Evolutionary conservation across 352 stramenopile genomes (phyloP), one percentile per base, ranked within the genome.

Genomic region (Globisporangium irregulare): DNA sequence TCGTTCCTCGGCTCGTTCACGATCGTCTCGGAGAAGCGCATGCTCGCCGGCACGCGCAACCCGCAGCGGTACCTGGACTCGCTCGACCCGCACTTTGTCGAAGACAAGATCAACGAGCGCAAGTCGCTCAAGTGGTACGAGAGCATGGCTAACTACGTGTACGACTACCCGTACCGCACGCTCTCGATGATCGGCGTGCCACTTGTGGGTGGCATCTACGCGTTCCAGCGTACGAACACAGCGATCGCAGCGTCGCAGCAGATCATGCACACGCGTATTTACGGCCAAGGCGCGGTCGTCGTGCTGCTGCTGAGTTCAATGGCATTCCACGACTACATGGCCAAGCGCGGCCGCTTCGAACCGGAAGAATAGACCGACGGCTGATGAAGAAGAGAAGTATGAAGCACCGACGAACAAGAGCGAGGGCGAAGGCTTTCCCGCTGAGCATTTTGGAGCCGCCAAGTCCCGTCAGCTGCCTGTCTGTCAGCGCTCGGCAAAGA

Each of bases 261-360:
- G 84, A 88, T 95, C 72, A 95, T 95, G 87, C 80, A 93, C 76
- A 91, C 87, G 55, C 85, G 87, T 64, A 89, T 95, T 60, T 95
- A 95, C 74, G 85, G 87, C 59, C 87, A 95, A 59, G 78, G 73
- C 22, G 73, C 84, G 0, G 80, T 92, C 1, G 84, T 95, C 3
- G 72, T 89, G 32, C 55, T 95, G 60, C 74, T 95, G 62, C 71
- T 95, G 29, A 75, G 79, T 70, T 88, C 87, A 57, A 95, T 95
- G 85, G 84, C 76, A 9, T 93, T 95, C 77, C 84, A 95, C 62
- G 87, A 95, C 70, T 95, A 86, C 69, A 95, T 95, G 87, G 66
- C 73, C 20, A 84, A 81, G 62, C 85, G 72, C 55, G 87, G 87
- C 50, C 80, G 82, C 67, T 93, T 92, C 54, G 83, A 80, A 63